Evolutionary conservation across 176 grass and related monocot genomes (phyloP).

Genomic region (Oropetium thomaeum): DNA sequence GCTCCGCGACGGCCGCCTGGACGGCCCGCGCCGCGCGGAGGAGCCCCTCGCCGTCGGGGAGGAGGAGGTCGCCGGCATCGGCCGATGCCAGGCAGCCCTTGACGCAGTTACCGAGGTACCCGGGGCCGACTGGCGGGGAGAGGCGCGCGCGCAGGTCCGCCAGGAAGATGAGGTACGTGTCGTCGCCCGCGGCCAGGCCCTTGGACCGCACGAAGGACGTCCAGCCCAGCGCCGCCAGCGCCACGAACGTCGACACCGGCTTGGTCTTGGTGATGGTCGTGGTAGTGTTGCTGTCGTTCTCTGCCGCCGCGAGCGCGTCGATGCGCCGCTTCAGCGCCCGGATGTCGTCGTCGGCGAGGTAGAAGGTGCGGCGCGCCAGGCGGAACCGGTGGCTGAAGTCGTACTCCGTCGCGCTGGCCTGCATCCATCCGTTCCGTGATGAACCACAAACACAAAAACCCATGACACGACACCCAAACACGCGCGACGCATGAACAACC

Average conservation of each 20-base stretch:
- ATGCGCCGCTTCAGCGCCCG: conserved; percentile 9
- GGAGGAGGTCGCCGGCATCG: conserved; percentile 23
- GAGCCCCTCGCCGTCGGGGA: conserved; percentile 26
- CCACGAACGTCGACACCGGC: conserved; percentile 49
- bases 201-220: conserved; percentile 27
- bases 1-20: conserved; percentile 31
- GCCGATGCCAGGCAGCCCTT: neutral
- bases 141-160: conserved; percentile 44
- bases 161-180: conserved; percentile 46
- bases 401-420: neutral
- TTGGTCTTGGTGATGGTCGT: no score
- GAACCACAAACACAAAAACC: no score
- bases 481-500: neutral
- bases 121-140: conserved; percentile 23
- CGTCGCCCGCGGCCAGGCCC: neutral
- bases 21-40: conserved; percentile 10
- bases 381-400: conserved; percentile 32
- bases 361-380: conserved; percentile 30
- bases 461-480: neutral
- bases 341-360: conserved; percentile 24
- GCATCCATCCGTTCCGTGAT: neutral
- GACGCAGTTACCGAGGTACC: conserved; percentile 51
- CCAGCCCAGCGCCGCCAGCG: conserved; percentile 41
- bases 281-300: neutral
- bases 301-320: conserved; percentile 8